These are phyloP conservation scores for Starmerella khaoyaiensis DNA, from an alignment of 805 yeast species.

Conservation along the genomic window DNA sequence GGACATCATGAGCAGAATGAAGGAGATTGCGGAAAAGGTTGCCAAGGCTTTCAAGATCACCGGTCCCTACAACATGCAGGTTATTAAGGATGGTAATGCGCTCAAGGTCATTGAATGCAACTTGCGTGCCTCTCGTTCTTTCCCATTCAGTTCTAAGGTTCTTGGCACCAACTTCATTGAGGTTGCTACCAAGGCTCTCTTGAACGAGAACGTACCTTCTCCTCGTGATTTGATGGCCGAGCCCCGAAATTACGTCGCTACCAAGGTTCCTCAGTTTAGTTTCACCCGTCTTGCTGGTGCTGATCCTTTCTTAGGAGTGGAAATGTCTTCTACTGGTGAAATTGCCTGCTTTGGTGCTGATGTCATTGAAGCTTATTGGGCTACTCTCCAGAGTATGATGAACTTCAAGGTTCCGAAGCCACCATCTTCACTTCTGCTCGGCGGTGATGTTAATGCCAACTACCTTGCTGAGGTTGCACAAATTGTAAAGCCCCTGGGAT, in stretches of 20 bases:
- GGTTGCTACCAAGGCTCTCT: conserved; percentile 78
- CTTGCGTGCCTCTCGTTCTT: conserved; percentile 95
- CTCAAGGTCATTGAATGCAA: conserved; percentile 98
- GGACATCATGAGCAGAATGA: conserved; percentile 54
- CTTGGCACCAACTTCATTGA: conserved; percentile 90
- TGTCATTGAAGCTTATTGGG: conserved; percentile 88
- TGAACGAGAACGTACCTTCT: conserved; percentile 56
- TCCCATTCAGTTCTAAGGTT: conserved; percentile 98
- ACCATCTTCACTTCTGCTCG: conserved; percentile 78
- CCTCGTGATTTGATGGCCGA: conserved; percentile 75
- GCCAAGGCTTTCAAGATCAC: conserved; percentile 90
- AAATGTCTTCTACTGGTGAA: conserved; percentile 99
- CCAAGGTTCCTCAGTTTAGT: conserved; percentile 96
- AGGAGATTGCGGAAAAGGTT: conserved; percentile 83
- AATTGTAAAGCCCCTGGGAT: conserved; percentile 59
- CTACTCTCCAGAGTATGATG: conserved; percentile 92
- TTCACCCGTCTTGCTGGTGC: conserved; percentile 98
- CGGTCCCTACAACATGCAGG: conserved; percentile 98
- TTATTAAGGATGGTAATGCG: conserved; percentile 87
- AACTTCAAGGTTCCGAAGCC: conserved; percentile 90
- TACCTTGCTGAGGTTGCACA: conserved; percentile 62
- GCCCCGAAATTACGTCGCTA: conserved; percentile 73
- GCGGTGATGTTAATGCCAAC: conserved; percentile 75
- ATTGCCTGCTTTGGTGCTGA: conserved; percentile 91
- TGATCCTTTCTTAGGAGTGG: conserved; percentile 97